Percentiles rank a stretch among this genome's conserved stretches.
Conservation (phyloP, 2,329 filamentous ascomycete genomes). For the Fusarium staphyleae region DNA sequence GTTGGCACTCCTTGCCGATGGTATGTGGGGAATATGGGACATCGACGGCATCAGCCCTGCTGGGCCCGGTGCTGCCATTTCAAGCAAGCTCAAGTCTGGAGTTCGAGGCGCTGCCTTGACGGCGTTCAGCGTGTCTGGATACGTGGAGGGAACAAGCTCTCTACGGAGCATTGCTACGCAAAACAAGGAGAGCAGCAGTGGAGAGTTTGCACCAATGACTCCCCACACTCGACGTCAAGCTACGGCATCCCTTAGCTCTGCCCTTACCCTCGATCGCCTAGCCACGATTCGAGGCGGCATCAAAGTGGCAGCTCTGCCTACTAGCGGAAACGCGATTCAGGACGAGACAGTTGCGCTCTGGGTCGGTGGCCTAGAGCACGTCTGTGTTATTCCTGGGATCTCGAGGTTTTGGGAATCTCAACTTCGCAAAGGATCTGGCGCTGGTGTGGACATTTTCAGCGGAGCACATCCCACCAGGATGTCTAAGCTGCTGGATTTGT, state of each 20-base stretch:
- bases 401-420: constrained; percentile 67
- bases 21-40: constrained; percentile 74
- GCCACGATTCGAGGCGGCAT: constrained; percentile 61
- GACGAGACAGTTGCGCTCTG: constrained; percentile 65
- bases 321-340: constrained; percentile 51
- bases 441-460: constrained; percentile 62
- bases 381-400: constrained; percentile 63
- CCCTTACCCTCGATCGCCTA: constrained; percentile 58
- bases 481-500: constrained; percentile 61
- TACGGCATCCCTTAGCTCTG: constrained; percentile 53
- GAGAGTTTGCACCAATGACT: constrained; percentile 70
- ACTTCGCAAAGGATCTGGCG: constrained; percentile 58
- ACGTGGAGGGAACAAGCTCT: constrained; percentile 65
- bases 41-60: constrained; percentile 64
- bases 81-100: constrained; percentile 59
- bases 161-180: constrained; percentile 53
- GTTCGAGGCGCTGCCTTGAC: constrained; percentile 66
- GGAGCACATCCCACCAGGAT: constrained; percentile 63
- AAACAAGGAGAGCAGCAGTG: constrained; percentile 48
- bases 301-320: constrained; percentile 55
- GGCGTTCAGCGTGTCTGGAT: constrained; percentile 64
- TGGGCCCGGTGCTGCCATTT: constrained; percentile 50
- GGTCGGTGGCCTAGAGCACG: constrained; percentile 63
- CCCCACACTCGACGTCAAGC: constrained; percentile 66
- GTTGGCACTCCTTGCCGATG: constrained; percentile 65